Base-by-base conservation (phyloP, 164 flowering plant species). In the Magnolia officinalis region DNA sequence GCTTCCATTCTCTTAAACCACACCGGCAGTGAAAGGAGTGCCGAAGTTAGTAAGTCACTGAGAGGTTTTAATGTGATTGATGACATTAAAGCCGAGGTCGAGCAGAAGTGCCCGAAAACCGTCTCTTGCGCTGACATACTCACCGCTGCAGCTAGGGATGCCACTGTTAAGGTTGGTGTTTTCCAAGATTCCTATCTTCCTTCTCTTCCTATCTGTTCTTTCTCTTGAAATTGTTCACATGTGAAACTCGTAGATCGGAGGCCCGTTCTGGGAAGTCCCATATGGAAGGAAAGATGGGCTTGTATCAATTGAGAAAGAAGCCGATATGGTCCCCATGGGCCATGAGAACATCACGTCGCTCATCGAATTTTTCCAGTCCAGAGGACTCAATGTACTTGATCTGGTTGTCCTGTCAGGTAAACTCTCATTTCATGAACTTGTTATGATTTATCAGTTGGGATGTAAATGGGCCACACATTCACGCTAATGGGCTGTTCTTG, bases 51-150 rank as follows among this genome's bases (percentile, higher is more conserved):
- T 86, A 87, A 80, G 81, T 78, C 92, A 2, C 66, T 91, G 18
- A 86, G 91, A 82, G 98, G 97, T 45, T 92, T 92, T 50, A 77
- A 86, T 64, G 74, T 90, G 72, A 90, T 92, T 1, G 90, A 91
- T 16, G 90, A 89, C 0, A 89, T 91, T 67, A 94, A 94, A 74
- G 85, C 85, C 1, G 92, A 83, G 72, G 61, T 92, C 0, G 96
- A 95, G 86, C 82, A 78, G 73, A 69, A 75, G 71, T 95, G 98
- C 80, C 93, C 95, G 4, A 82, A 72, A 63, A 89, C 86, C 0
- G 97, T 92, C 9, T 95, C 97, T 2, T 95, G 98, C 64, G 88
- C 98, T 5, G 97, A 95, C 80, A 90, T 95, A 45, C 85, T 95
- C 21, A 87, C 95, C 0, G 85, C 91, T 2, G 91, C 90, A 0